Base-by-base conservation (phyloP, 1,284 basidiomycete species). In the Coniophora puteana region DNA sequence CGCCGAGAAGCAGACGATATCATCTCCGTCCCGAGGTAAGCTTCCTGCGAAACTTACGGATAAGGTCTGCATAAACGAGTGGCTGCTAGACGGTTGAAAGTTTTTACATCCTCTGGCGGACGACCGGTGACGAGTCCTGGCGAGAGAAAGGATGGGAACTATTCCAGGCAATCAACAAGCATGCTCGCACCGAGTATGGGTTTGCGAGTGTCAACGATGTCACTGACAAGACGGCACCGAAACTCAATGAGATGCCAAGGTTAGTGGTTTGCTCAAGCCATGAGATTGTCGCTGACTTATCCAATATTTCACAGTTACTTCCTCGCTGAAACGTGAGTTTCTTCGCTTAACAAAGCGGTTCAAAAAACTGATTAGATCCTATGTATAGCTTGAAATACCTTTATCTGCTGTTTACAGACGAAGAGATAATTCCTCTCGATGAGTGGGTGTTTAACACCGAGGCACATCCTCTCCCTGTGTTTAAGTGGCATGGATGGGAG, bases 391-490 rank as follows among this genome's bases (percentile, higher is more conserved):
- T 72, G 35, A 71, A 72, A 43, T 71, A 71, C 43, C 51, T 69
- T 10, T 71, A 68, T 47, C 56, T 72, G n/a, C 53, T 69, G 18
- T 70, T 69, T 47, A 53, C 46, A 10, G 62, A 69, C 43, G 60
- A 63, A 8, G 66, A 71, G 23, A 48, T 66, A 3, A 42, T 81
- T 20, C 74, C 78, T 16, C 58, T 82, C 18, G 71, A 77, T 49
- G 55, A 66, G 30, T 81, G 74, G 68, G 76, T 82, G 18, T 74
- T 83, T 58, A 83, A 81, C 51, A 84, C 80, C 8, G 81, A 80
- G 53, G 77, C 75, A 8, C 77, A 80, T 45, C 71, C 74, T 0
- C 55, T 79, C 4, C 74, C 73, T 4, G 56, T 76, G 2, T 77
- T 78, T 51, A 50, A 66, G 25, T 75, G 70, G 73, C 61, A 62